Conservation (phyloP, 306 rosid genomes). For the Gastrolobium villosum region DNA sequence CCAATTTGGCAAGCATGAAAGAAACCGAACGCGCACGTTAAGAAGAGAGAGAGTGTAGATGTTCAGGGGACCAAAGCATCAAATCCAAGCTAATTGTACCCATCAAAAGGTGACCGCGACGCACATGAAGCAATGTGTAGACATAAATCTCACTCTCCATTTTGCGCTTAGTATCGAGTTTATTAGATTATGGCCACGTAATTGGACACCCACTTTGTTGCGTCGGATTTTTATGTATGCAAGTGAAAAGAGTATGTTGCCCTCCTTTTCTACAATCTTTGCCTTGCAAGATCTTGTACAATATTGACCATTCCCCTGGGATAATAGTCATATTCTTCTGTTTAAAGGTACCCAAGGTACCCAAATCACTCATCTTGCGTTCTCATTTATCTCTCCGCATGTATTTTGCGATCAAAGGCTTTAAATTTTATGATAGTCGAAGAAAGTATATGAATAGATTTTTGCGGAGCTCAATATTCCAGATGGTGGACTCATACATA, state of each 20-base stretch:
- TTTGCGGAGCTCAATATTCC: constrained; percentile 50
- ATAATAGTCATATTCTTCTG: too few relatives aligned
- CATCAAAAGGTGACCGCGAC: constrained; percentile 57
- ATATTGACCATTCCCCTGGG: background rate
- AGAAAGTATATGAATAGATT: constrained; percentile 50
- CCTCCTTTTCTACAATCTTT: background rate
- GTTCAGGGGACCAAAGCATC: constrained; percentile 73
- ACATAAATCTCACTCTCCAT: constrained; percentile 68
- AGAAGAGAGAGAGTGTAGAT: constrained; percentile 41
- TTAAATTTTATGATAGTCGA: constrained; percentile 3
- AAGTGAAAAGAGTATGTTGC: background rate
- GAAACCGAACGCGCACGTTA: constrained; percentile 86
- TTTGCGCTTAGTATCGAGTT: constrained; percentile 25
- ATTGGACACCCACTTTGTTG: constrained; percentile 40
- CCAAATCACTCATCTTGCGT: constrained; percentile 20
- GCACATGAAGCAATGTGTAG: constrained; percentile 61
- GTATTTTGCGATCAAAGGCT: constrained; percentile 5
- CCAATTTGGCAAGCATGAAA: constrained; percentile 74
- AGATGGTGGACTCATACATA: constrained; percentile 49
- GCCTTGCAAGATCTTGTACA: background rate
- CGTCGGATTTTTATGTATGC: constrained; percentile 25
- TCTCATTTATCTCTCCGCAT: constrained; percentile 1
- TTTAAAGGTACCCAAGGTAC: background rate
- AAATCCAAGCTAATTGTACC: constrained; percentile 65
- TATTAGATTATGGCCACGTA: constrained; percentile 38